Percentiles rank a stretch among this genome's conserved stretches.
phyloP scores from a whole-genome alignment of 352 stramenopile species.

The Phytophthora idaei region DNA sequence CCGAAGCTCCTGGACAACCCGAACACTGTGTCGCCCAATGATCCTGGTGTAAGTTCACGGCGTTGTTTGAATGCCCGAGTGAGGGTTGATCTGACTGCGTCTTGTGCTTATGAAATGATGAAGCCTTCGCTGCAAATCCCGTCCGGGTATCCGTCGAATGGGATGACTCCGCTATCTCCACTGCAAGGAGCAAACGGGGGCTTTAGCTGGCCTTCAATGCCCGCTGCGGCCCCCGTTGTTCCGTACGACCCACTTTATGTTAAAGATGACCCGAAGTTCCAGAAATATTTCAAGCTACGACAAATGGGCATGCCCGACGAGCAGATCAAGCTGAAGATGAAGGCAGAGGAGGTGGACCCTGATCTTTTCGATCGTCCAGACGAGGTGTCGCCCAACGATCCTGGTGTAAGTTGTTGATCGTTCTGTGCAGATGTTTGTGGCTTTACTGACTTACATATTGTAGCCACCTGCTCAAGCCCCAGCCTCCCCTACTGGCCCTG shows the following conservation, averaged over 20 bases:
- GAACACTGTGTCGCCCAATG: constrained; percentile 73
- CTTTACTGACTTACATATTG: constrained; percentile 1
- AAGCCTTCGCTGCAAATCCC: constrained; percentile 40
- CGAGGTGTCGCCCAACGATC: constrained; percentile 80
- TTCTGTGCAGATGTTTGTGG: not conserved
- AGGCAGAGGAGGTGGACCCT: constrained; percentile 64
- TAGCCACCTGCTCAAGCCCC: constrained; percentile 46
- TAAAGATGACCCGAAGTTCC: constrained; percentile 73
- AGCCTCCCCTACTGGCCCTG: constrained; percentile 36
- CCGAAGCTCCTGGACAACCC: constrained; percentile 68
- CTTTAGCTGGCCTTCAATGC: constrained; percentile 39
- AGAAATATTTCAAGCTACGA: constrained; percentile 86
- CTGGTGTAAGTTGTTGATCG: constrained; percentile 51
- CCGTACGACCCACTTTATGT: constrained; percentile 76
- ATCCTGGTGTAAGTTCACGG: constrained; percentile 64
- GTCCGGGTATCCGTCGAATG: constrained; percentile 19
- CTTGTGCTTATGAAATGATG: constrained; percentile 4
- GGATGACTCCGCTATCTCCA: constrained; percentile 25
- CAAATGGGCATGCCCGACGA: constrained; percentile 85
- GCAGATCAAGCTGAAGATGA: constrained; percentile 88
- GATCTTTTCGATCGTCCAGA: constrained; percentile 72
- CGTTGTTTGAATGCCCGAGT: not conserved
- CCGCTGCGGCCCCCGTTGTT: constrained; percentile 27
- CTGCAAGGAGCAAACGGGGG: constrained; percentile 13
- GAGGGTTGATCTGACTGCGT: constrained; percentile 5